phyloP scores from a whole-genome alignment of 192 early-diverging fungal species.

The Rhizophagus sp. region DNA sequence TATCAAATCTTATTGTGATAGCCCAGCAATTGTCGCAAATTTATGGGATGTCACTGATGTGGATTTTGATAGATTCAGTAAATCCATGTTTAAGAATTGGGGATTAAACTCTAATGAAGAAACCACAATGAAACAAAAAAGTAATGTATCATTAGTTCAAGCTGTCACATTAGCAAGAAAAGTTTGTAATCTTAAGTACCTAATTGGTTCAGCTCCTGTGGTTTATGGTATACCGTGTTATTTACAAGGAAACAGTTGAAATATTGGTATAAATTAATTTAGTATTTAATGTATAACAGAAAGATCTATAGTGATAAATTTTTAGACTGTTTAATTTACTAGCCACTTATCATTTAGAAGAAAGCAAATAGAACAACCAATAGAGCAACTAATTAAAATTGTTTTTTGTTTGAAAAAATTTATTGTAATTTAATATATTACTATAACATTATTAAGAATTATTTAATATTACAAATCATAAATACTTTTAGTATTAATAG shows the following conservation, averaged over 20 bases:
- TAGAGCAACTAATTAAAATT: too few species aligned
- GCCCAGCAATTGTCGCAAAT: conserved; percentile 86
- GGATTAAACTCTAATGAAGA: conserved; percentile 50
- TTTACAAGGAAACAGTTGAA: neutral
- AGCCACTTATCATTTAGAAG: too few species aligned
- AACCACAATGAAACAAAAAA: neutral
- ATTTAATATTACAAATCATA: too few species aligned
- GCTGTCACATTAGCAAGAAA: conserved; percentile 73
- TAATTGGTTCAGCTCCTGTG: conserved; percentile 92
- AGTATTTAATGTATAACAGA: too few species aligned
- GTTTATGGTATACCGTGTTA: conserved; percentile 87
- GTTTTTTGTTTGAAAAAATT: too few species aligned
- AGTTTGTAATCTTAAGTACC: conserved; percentile 74
- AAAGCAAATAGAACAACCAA: too few species aligned
- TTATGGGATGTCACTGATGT: conserved; percentile 99
- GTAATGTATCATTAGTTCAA: conserved; percentile 62
- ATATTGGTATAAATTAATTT: too few species aligned
- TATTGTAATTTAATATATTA: too few species aligned
- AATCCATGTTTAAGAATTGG: conserved; percentile 70
- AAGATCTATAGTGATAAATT: too few species aligned
- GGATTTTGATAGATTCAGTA: conserved; percentile 90
- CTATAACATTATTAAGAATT: too few species aligned
- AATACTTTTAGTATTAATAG: too few species aligned
- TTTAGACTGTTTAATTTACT: too few species aligned
- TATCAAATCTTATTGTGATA: conserved; percentile 24